Evolutionary conservation across 2,329 filamentous ascomycete genomes (phyloP).

Genomic region (Phoma sp.): DNA sequence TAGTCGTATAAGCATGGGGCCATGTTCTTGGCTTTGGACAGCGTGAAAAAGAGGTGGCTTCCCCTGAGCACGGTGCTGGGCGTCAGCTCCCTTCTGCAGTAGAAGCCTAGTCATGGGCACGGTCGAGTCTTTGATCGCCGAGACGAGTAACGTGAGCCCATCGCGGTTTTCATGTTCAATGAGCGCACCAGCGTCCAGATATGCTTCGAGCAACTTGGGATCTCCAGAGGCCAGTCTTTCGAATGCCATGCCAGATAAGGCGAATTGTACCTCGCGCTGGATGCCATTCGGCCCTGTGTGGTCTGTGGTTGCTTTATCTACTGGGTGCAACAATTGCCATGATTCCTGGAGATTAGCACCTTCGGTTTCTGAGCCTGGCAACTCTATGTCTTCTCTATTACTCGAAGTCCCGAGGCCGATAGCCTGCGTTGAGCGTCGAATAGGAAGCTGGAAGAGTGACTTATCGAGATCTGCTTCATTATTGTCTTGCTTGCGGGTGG

Average conservation of each 20-base stretch:
- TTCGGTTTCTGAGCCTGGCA: background rate
- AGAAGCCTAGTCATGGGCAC: background rate
- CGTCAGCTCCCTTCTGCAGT: background rate
- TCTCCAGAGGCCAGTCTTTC: background rate
- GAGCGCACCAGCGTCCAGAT: background rate
- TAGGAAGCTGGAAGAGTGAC: background rate
- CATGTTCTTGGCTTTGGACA: background rate
- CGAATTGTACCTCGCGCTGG: background rate
- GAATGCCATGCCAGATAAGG: background rate
- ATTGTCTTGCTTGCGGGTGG: background rate
- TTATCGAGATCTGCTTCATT: background rate
- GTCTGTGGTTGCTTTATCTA: background rate
- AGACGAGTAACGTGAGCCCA: background rate
- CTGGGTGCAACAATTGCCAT: background rate
- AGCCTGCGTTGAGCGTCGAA: background rate
- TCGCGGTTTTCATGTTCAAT: background rate
- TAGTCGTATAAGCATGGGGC: background rate
- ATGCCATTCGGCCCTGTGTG: too few species aligned
- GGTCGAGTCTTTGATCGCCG: background rate
- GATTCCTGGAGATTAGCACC: background rate
- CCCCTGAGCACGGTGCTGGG: background rate
- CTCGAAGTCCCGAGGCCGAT: background rate
- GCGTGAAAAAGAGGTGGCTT: slow-evolving; percentile 2
- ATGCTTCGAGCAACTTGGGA: background rate
- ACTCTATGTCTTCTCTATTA: background rate